Base-by-base conservation (phyloP, 495 filamentous ascomycete species). In the Trypethelium eluteriae region DNA sequence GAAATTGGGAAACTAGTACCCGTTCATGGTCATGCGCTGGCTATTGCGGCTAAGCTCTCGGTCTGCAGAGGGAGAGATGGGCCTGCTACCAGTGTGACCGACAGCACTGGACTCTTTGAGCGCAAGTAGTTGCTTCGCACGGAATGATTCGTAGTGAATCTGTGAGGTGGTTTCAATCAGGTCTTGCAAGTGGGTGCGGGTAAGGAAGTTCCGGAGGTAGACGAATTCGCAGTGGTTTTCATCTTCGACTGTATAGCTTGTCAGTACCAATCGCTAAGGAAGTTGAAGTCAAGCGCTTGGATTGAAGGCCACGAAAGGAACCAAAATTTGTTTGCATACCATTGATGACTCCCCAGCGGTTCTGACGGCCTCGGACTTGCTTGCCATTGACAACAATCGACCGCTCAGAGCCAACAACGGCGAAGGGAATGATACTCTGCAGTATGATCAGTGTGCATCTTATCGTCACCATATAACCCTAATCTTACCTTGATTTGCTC, bases 141-240 rank as follows among this genome's bases (percentile, higher is more conserved):
- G 93, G 92, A 98, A 99, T 62, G 91, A 95, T 83, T 99, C 94
- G 81, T 99, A 99, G 82, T 99, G 94, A 79, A 98, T 99, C 82
- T 98, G 94, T 70, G 93, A 96, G n/a, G 94, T 99, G 12, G 94
- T 99, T 78, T 96, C 94, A 78, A 99, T 97, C 66, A 99, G 86
- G 73, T 99, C 94, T 82, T 99, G 90, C 64, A 96, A 83, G 79
- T 99, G 94, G 57, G 94, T 93, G 76, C 93, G 88, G 74, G 91
- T 96, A 67, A 99, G 84, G 85, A 99, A 99, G 83, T 99, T 93
- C 72, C 94, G 85, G 64, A 99, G 85, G 77, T 94, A 96, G 73
- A 98, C 89, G 74, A 99, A 99, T 84, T 99, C 94, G 86, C 94
- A 99, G 81, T 99, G 94, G 79, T 87, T 95, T 82, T 98, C 94